Base-by-base conservation (phyloP, 1,139 yeast species). In the Lodderomyces elongisporus region DNA sequence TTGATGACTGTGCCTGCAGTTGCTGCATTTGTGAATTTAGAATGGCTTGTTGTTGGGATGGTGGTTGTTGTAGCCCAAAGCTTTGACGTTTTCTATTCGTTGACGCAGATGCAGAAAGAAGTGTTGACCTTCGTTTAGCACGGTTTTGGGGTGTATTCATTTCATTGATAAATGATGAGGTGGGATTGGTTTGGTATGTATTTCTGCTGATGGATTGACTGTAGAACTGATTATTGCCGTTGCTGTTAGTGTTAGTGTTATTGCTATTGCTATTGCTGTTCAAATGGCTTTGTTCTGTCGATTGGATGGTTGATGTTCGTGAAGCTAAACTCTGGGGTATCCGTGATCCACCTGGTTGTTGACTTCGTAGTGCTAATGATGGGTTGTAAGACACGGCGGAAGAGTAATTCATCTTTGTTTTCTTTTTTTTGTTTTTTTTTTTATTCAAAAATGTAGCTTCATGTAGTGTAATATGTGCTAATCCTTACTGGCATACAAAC, bases 21-120 rank as follows among this genome's bases (percentile, higher is more conserved):
- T 7, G 22, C 8, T 9, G 12, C 15, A 17, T 9, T 13, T 30
- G 34, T 24, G 14, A 32, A 22, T 15, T 25, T 25, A 17, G 17
- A 25, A 5, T 7, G 6, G 24, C 16, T 31, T 24, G 35, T 25
- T 30, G 29, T 14, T 15, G 28, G 34, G 22, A 10, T 20, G 8
- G 10, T 12, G 25, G 22, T 28, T 28, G 36, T 26, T 31, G 34
- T 12, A 16, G 30, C 12, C 16, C 44, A 40, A 17, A 38, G 34
- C 66, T 61, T 34, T 60, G 65, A 15, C 67, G 47, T 29, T 68
- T 40, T 33, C 54, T 60, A 35, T 52, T 54, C 30, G 58, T 53
- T 7, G 63, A 56, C 10, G 70, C 68, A 2, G 73, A 70, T 3
- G 70, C 64, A 13, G 64, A 53, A 9, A 64, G 51, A 14, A 66